Conservation (phyloP, 257 asterid species). For the Capsicum rhomboideum region DNA sequence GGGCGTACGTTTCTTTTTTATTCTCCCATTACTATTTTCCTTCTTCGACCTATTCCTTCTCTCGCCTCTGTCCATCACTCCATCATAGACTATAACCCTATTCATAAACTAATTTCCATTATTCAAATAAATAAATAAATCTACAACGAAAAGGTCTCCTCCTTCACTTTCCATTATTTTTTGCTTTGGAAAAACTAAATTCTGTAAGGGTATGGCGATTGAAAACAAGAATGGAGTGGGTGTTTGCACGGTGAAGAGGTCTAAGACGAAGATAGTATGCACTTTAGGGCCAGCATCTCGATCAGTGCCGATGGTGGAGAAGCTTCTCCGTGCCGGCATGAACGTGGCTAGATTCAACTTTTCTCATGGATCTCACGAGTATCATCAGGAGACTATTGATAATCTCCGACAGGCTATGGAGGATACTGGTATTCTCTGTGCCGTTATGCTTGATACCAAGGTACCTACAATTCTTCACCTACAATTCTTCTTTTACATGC, state of each 20-base stretch:
- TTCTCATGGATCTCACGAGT: conserved; percentile 66
- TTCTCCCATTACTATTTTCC: background rate
- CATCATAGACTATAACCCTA: background rate
- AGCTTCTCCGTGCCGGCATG: conserved; percentile 66
- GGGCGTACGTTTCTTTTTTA: background rate
- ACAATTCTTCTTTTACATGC: background rate
- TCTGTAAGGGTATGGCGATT: background rate
- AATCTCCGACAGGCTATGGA: conserved; percentile 64
- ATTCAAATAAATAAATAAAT: too few species aligned
- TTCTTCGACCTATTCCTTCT: background rate
- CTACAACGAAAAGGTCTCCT: background rate
- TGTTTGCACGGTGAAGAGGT: conserved; percentile 15
- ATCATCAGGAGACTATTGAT: conserved; percentile 73
- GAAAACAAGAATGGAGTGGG: background rate
- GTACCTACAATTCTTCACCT: background rate
- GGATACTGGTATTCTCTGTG: conserved; percentile 64
- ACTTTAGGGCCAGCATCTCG: conserved; percentile 76
- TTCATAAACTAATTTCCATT: too few species aligned
- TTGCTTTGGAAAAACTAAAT: too few species aligned
- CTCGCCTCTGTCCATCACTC: background rate
- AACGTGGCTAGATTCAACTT: conserved; percentile 72
- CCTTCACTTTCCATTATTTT: background rate
- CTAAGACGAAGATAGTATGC: conserved; percentile 72
- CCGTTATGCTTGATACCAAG: conserved; percentile 77
- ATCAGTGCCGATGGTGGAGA: conserved; percentile 59